These are phyloP conservation scores for Plasmodium reichenowi DNA, from an alignment of 169 alveolate genomes.

Conservation along the genomic window DNA sequence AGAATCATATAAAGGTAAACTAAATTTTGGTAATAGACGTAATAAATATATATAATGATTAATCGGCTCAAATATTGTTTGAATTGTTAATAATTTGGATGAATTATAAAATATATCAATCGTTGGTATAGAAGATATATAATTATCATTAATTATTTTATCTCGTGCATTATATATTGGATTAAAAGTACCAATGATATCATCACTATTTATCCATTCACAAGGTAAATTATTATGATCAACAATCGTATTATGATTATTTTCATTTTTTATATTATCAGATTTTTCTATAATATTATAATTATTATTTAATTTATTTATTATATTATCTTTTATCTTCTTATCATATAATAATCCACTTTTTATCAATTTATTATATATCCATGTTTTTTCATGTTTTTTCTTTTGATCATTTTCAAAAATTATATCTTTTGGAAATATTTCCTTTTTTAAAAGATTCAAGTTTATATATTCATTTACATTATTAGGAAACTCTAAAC, in stretches of 20 bases:
- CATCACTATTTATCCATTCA: slow-evolving; percentile 31
- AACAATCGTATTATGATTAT: neutral
- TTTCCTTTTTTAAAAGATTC: slow-evolving; percentile 43
- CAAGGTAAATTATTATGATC: slow-evolving; percentile 23
- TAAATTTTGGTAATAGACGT: slow-evolving; percentile 78
- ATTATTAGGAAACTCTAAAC: slow-evolving; percentile 35
- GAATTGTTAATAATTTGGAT: slow-evolving; percentile 73
- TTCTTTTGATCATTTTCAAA: slow-evolving; percentile 32
- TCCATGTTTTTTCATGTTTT: neutral
- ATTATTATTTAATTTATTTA: neutral
- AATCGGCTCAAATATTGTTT: slow-evolving; percentile 67
- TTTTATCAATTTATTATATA: slow-evolving; percentile 14
- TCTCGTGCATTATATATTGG: slow-evolving; percentile 72
- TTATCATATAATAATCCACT: neutral
- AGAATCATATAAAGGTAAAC: slow-evolving; percentile 84
- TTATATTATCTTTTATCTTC: neutral
- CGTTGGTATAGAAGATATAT: slow-evolving; percentile 78
- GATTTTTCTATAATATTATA: neutral
- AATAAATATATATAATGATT: slow-evolving; percentile 71
- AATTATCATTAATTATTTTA: slow-evolving; percentile 50
- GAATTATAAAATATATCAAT: slow-evolving; percentile 79
- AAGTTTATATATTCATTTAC: slow-evolving; percentile 67
- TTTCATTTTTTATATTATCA: neutral
- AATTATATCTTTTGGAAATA: slow-evolving; percentile 32
- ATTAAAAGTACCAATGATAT: slow-evolving; percentile 45